These are phyloP conservation scores for Gonapodya sp. DNA, from an alignment of 192 early-diverging fungal species.

Conservation along the genomic window DNA sequence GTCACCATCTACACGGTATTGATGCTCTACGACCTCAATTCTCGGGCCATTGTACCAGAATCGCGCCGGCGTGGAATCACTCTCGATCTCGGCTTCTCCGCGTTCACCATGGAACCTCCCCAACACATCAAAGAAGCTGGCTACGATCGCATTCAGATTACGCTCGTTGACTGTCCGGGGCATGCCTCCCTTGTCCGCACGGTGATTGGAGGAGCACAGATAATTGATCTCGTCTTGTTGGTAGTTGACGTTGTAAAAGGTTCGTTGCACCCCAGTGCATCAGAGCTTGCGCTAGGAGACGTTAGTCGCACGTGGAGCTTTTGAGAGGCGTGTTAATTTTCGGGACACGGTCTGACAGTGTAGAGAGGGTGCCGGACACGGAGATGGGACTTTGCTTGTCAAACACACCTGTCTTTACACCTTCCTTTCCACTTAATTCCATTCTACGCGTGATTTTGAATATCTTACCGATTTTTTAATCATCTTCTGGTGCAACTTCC, in stretches of 20 bases:
- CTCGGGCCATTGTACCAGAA: not conserved
- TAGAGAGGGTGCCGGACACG: too few relatives aligned
- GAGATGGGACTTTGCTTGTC: too few relatives aligned
- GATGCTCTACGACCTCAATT: not conserved
- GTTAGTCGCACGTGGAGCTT: not conserved
- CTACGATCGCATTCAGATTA: not conserved
- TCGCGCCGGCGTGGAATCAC: slow-evolving; percentile 5
- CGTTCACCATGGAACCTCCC: slow-evolving; percentile 3
- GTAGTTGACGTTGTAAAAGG: slow-evolving; percentile 8
- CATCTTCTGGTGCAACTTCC: not conserved
- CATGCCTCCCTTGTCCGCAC: slow-evolving; percentile 5
- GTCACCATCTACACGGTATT: too few relatives aligned
- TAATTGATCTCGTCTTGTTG: not conserved
- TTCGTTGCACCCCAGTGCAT: not conserved
- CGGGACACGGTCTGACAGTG: not conserved
- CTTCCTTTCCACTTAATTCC: not conserved
- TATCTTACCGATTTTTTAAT: not conserved
- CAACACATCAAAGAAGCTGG: not conserved
- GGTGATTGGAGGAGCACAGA: slow-evolving; percentile 7
- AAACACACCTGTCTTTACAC: too few relatives aligned
- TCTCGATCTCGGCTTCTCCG: slow-evolving; percentile 8
- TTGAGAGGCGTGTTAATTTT: not conserved
- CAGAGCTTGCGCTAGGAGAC: too few relatives aligned
- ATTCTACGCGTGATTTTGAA: not conserved
- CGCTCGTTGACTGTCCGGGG: slow-evolving; percentile 5